Conservation (phyloP, 2,329 filamentous ascomycete species). For the Alternaria sp. region DNA sequence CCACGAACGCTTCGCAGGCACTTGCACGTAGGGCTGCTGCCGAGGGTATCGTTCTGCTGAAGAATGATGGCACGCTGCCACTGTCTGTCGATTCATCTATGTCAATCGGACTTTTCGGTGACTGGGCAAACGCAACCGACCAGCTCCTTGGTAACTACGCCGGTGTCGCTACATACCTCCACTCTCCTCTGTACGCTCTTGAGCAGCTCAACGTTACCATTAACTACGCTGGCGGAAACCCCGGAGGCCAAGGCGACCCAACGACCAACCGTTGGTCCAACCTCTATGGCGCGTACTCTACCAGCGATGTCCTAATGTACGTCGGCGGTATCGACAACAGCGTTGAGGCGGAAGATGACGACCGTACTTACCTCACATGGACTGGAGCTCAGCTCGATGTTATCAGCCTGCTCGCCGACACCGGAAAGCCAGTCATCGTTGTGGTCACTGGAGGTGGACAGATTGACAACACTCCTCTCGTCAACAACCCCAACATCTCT, state of each 20-base stretch:
- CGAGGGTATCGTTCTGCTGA: constrained; percentile 59
- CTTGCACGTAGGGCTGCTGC: constrained; percentile 62
- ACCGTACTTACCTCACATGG: constrained; percentile 62
- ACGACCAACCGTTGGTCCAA: constrained; percentile 31
- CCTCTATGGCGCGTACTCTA: constrained; percentile 25
- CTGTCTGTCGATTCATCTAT: constrained; percentile 47
- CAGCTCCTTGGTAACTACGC: constrained; percentile 67
- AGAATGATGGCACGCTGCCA: constrained; percentile 59
- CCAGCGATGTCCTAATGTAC: constrained; percentile 61
- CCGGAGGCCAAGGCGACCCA: constrained; percentile 36
- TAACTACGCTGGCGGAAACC: constrained; percentile 34
- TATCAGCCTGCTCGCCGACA: constrained; percentile 55
- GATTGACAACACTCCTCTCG: constrained; percentile 60
- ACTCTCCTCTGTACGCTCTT: constrained; percentile 61
- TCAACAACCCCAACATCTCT: constrained; percentile 56
- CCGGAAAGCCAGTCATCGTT: constrained; percentile 60
- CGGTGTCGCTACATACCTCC: constrained; percentile 62
- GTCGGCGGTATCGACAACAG: constrained; percentile 63
- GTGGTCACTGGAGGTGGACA: constrained; percentile 61
- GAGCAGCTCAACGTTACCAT: constrained; percentile 51
- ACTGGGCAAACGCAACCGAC: constrained; percentile 61
- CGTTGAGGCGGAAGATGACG: constrained; percentile 60
- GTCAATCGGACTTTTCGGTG: constrained; percentile 64
- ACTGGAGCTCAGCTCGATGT: constrained; percentile 59
- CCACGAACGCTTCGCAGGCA: constrained; percentile 59